phyloP scores from a whole-genome alignment of 495 filamentous ascomycete species.

The Penicillium silybi region DNA sequence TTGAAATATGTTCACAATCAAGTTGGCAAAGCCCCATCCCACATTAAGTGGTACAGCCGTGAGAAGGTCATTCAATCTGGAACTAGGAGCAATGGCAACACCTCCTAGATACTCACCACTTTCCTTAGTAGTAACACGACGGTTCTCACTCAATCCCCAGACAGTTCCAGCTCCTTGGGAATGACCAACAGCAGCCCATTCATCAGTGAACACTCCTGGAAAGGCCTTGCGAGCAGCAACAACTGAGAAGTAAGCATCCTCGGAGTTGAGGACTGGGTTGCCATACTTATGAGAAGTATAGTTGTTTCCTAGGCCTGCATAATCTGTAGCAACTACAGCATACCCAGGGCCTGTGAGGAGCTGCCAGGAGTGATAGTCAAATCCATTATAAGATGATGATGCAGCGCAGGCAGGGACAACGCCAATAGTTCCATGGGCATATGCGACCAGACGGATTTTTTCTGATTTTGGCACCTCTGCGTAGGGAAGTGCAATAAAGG shows the following conservation, averaged over 20 bases:
- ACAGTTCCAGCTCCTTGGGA: slow-evolving; percentile 8
- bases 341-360: slow-evolving; percentile 26
- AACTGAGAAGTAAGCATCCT: slow-evolving; percentile 43
- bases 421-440: too few relatives aligned
- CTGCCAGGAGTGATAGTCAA: too few relatives aligned
- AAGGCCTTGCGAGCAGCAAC: slow-evolving; percentile 43
- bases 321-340: slow-evolving; percentile 49
- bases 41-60: too few relatives aligned
- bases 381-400: too few relatives aligned
- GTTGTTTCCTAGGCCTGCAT: slow-evolving; percentile 46
- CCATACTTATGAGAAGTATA: slow-evolving; percentile 36
- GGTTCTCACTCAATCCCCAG: background rate
- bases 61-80: too few relatives aligned
- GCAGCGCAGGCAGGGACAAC: too few relatives aligned
- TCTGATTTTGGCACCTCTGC: too few relatives aligned
- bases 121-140: too few relatives aligned
- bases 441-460: too few relatives aligned
- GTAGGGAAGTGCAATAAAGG: too few relatives aligned
- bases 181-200: slow-evolving; percentile 47
- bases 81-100: background rate
- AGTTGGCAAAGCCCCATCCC: too few relatives aligned
- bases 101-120: background rate
- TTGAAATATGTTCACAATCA: too few relatives aligned
- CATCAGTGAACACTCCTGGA: slow-evolving; percentile 20
- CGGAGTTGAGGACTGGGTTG: slow-evolving; percentile 31